A percentile compares a stretch with the other conserved stretches of the same genome.
phyloP scores from a whole-genome alignment of 345 rosid genomes.

The Leavenworthia alabamica region DNA sequence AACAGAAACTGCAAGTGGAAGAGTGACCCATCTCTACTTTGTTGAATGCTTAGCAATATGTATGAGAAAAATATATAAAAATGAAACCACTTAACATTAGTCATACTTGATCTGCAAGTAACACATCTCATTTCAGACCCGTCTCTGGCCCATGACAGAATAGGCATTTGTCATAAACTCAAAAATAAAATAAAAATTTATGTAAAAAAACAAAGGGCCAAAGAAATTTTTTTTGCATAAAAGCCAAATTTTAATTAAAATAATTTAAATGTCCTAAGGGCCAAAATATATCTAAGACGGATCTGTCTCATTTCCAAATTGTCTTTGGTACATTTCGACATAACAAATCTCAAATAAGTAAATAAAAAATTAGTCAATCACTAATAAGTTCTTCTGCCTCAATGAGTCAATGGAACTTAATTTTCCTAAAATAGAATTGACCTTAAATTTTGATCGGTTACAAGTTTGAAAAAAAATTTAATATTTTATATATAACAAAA shows the following conservation, averaged over 20 bases:
- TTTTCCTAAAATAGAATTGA: no score
- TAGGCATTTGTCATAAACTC: no score
- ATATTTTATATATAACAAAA: no score
- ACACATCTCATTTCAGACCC: background rate
- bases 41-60: background rate
- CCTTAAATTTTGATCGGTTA: no score
- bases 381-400: background rate
- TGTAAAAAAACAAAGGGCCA: no score
- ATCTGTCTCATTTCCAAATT: background rate
- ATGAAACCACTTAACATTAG: background rate
- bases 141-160: no score
- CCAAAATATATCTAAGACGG: no score
- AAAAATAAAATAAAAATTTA: no score
- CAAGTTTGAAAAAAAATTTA: no score
- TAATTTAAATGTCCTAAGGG: no score
- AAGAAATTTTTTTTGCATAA: no score
- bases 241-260: no score
- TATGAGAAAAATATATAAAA: background rate
- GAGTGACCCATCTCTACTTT: conserved; percentile 2
- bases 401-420: background rate
- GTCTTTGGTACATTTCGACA: background rate
- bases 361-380: background rate
- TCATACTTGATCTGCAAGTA: background rate
- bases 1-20: conserved; percentile 5
- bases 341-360: background rate